These are phyloP conservation scores for Bocquillonia castaneifolia DNA, from an alignment of 441 rosid species.

Conservation along the genomic window DNA sequence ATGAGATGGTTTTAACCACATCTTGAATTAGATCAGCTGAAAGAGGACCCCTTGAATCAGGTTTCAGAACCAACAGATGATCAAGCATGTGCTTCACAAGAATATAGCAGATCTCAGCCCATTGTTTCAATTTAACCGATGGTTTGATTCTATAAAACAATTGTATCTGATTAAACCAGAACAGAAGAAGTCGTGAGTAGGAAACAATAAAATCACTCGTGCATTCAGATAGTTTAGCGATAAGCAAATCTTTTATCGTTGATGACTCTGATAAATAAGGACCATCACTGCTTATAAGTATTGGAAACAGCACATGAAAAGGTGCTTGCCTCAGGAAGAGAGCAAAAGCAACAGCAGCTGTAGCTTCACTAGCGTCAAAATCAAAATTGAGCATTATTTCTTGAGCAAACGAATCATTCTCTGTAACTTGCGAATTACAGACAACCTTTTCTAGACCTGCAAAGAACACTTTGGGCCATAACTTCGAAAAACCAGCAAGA, in stretches of 20 bases:
- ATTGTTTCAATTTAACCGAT: conserved; percentile 39
- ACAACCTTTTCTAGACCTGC: conserved; percentile 50
- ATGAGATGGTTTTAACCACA: conserved; percentile 52
- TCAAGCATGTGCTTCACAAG: conserved; percentile 53
- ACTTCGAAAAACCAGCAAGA: conserved; percentile 46
- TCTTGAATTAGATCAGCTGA: conserved; percentile 38
- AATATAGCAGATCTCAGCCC: conserved; percentile 55
- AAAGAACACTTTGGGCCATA: conserved; percentile 56
- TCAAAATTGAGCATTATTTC: conserved; percentile 32
- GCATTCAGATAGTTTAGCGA: conserved; percentile 50
- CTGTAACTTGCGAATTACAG: conserved; percentile 31
- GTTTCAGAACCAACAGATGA: conserved; percentile 36
- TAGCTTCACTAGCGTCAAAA: conserved; percentile 32
- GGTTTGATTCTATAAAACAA: conserved; percentile 41
- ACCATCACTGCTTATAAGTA: conserved; percentile 35
- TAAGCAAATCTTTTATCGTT: conserved; percentile 50
- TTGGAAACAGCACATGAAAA: conserved; percentile 70
- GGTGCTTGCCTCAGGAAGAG: conserved; percentile 61
- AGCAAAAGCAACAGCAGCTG: conserved; percentile 56
- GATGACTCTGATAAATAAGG: conserved; percentile 34
- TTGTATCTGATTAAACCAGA: conserved; percentile 66
- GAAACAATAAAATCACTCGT: conserved; percentile 40
- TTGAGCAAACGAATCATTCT: conserved; percentile 34
- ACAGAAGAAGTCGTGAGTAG: conserved; percentile 52
- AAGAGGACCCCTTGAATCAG: conserved; percentile 30